phyloP scores from a whole-genome alignment of 2,329 filamentous ascomycete genomes.

The Sporothrix inflata region DNA sequence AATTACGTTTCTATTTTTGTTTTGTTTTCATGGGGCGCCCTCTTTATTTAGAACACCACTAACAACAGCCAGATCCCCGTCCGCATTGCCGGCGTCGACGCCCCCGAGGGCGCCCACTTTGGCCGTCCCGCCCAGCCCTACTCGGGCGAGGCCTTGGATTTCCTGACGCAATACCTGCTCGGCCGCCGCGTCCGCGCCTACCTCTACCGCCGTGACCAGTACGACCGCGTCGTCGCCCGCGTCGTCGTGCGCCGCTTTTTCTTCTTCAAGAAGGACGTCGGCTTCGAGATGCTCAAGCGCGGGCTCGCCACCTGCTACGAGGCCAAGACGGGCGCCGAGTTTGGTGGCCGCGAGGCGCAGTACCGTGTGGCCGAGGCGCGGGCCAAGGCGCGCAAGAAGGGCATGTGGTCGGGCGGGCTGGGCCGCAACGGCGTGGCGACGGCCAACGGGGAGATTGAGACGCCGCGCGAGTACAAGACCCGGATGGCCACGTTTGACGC shows the following conservation, averaged over 20 bases:
- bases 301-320: conserved; percentile 93
- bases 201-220: conserved; percentile 86
- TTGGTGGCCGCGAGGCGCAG: conserved; percentile 68
- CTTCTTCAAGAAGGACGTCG: conserved; percentile 76
- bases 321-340: conserved; percentile 86
- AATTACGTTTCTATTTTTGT: neutral
- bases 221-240: conserved; percentile 85
- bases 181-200: conserved; percentile 77
- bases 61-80: conserved; percentile 69
- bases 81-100: conserved; percentile 88
- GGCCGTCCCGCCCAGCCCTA: conserved; percentile 85
- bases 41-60: neutral
- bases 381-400: conserved; percentile 66
- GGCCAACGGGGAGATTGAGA: conserved; percentile 64
- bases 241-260: conserved; percentile 70
- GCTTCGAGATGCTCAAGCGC: conserved; percentile 82
- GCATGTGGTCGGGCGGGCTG: conserved; percentile 75
- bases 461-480: conserved; percentile 84
- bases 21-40: neutral
- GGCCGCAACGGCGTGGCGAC: conserved; percentile 52
- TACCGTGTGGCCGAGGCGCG: conserved; percentile 69
- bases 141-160: conserved; percentile 76
- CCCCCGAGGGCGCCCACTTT: conserved; percentile 91
- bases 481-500: conserved; percentile 46
- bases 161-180: conserved; percentile 74